These are phyloP conservation scores for Globisporangium solare DNA, from an alignment of 352 stramenopile species.

Conservation along the genomic window DNA sequence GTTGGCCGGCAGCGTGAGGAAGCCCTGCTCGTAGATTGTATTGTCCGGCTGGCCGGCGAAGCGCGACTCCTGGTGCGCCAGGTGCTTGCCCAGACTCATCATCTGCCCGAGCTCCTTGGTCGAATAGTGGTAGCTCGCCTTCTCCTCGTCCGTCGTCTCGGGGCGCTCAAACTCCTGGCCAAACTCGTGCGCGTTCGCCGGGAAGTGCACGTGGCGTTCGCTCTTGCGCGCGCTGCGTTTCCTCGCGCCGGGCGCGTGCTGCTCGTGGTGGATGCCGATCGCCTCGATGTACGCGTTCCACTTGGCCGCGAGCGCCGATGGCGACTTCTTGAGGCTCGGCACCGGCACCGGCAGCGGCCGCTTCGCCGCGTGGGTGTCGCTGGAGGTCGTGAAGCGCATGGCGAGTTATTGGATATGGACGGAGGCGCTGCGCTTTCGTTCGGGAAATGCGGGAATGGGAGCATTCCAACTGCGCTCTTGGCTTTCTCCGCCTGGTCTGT, in stretches of 20 bases:
- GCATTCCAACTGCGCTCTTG: too few species aligned
- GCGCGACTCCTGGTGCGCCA: slow-evolving; percentile 37
- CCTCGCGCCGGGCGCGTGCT: slow-evolving; percentile 4
- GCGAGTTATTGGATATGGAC: too few species aligned
- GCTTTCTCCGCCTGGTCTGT: too few species aligned
- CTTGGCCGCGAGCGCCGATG: slow-evolving; percentile 38
- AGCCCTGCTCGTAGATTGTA: slow-evolving; percentile 70
- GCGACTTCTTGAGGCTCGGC: slow-evolving; percentile 56
- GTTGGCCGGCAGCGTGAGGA: slow-evolving; percentile 42
- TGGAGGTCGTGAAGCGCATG: too few species aligned
- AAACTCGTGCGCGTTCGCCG: slow-evolving; percentile 18
- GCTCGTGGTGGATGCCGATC: slow-evolving; percentile 35
- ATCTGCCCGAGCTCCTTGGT: slow-evolving; percentile 48
- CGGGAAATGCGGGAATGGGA: too few species aligned
- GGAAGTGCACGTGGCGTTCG: slow-evolving; percentile 49
- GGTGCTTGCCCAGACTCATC: slow-evolving; percentile 42
- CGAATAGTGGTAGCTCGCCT: slow-evolving; percentile 52
- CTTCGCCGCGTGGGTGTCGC: too few species aligned
- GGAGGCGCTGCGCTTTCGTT: too few species aligned
- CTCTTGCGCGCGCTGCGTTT: slow-evolving; percentile 11
- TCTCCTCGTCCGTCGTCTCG: slow-evolving; percentile 41
- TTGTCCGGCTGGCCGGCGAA: slow-evolving; percentile 44
- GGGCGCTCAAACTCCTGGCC: slow-evolving; percentile 36
- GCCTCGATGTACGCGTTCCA: slow-evolving; percentile 50
- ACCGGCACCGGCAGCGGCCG: slow-evolving; percentile 26